Conservation (phyloP, 768 basidiomycete species). For the Sporobolomyces phaffii region DNA sequence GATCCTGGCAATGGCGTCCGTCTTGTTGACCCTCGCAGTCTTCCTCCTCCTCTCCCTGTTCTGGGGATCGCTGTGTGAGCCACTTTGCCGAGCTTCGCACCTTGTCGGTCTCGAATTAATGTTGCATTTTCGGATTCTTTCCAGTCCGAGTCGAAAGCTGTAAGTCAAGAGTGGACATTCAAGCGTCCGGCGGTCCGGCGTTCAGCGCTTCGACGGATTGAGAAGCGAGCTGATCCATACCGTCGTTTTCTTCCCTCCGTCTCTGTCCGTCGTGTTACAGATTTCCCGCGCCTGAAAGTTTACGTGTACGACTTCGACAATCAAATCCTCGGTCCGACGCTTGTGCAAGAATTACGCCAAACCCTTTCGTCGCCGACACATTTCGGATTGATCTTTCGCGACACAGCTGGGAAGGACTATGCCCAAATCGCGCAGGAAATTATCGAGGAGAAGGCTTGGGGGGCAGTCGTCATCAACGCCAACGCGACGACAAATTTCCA, state of each 20-base stretch:
- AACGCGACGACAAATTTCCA: conserved; percentile 26
- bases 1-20: conserved; percentile 14
- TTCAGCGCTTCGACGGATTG: conserved; percentile 8
- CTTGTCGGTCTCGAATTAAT: too few species aligned
- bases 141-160: conserved; percentile 5
- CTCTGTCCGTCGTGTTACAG: too few species aligned
- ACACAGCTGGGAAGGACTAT: conserved; percentile 1
- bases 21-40: conserved; percentile 1
- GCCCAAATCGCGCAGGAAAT: conserved; percentile 15
- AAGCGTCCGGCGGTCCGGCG: too few species aligned
- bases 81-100: too few species aligned
- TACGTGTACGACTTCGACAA: conserved; percentile 45
- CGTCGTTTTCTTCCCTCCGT: too few species aligned
- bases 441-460: conserved; percentile 27
- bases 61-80: conserved; percentile 18
- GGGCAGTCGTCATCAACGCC: conserved; percentile 23
- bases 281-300: conserved; percentile 41
- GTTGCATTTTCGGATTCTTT: too few species aligned
- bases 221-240: too few species aligned
- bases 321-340: conserved; percentile 7
- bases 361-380: not conserved
- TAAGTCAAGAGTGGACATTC: too few species aligned
- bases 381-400: conserved; percentile 2
- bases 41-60: conserved; percentile 11
- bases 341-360: conserved; percentile 1